Percentiles rank a stretch among this genome's conserved stretches.
phyloP scores from a whole-genome alignment of 2,329 filamentous ascomycete species.

The Phyllosticta paracitricarpa region DNA sequence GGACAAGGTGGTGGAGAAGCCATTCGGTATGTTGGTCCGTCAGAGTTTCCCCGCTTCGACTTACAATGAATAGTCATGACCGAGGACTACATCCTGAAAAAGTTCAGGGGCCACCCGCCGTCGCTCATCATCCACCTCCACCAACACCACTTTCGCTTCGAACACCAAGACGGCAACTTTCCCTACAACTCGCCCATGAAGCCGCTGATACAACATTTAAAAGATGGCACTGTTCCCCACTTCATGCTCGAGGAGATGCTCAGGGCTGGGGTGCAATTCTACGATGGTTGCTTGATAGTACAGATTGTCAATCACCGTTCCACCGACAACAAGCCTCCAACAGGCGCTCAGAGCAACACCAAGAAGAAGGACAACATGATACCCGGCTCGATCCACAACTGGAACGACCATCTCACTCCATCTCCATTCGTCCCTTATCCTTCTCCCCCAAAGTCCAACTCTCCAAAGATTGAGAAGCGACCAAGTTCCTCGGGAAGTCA shows the following conservation, averaged over 20 bases:
- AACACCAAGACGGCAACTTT: conserved; percentile 87
- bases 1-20: conserved; percentile 20
- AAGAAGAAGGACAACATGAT: conserved; percentile 49
- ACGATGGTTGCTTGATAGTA: conserved; percentile 91
- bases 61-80: conserved; percentile 50
- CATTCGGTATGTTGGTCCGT: conserved; percentile 19
- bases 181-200: conserved; percentile 88
- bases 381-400: conserved; percentile 83
- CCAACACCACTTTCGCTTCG: conserved; percentile 70
- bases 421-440: conserved; percentile 74
- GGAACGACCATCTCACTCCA: conserved; percentile 80
- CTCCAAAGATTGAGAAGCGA: conserved; percentile 17
- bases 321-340: conserved; percentile 47
- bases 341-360: conserved; percentile 33
- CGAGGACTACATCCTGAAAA: conserved; percentile 69
- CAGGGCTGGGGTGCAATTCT: conserved; percentile 65
- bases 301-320: conserved; percentile 84
- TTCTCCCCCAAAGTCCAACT: conserved; percentile 14
- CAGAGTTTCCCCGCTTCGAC: background rate
- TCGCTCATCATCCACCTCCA: conserved; percentile 83
- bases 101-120: conserved; percentile 61
- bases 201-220: conserved; percentile 67
- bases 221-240: conserved; percentile 70
- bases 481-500: conserved; percentile 7
- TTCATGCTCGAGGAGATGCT: conserved; percentile 75